Evolutionary conservation across 1,139 yeast genomes (phyloP).

Genomic region (Debaryomyces subglobosus): DNA sequence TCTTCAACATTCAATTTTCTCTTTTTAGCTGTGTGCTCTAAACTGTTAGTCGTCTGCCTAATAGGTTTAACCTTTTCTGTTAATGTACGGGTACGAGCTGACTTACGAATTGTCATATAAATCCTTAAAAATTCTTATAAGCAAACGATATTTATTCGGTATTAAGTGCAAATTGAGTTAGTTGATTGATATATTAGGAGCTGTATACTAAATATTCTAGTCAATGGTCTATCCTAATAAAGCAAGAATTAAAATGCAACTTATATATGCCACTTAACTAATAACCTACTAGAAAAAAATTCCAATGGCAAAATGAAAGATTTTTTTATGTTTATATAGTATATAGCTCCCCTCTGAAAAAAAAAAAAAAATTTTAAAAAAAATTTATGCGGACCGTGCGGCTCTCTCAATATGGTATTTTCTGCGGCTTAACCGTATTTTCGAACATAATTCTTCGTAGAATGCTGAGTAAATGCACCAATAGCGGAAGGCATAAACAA

Average conservation of each 20-base stretch:
- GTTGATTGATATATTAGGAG: conserved; percentile 1
- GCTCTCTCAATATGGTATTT: conserved; percentile 1
- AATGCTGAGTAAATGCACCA: not conserved
- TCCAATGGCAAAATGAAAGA: conserved; percentile 2
- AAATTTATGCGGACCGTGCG: conserved; percentile 10
- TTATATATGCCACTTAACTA: not conserved
- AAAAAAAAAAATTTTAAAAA: conserved; percentile 8
- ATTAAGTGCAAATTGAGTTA: not conserved
- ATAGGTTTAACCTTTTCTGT: conserved; percentile 23
- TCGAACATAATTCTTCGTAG: not conserved
- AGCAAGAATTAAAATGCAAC: conserved; percentile 1
- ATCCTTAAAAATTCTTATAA: conserved; percentile 8
- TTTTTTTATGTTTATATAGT: conserved; percentile 8
- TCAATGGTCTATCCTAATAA: not conserved
- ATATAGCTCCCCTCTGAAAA: conserved; percentile 7
- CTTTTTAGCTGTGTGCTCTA: conserved; percentile 17
- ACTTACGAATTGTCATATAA: conserved; percentile 36
- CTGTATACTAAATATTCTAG: not conserved
- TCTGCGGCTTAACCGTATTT: conserved; percentile 6
- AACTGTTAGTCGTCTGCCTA: conserved; percentile 16
- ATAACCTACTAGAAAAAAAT: not conserved
- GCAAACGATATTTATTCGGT: not conserved
- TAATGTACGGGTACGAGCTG: conserved; percentile 31
- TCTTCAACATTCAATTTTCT: conserved; percentile 17
- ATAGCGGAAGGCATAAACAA: not conserved